Evolutionary conservation across 768 basidiomycete species (phyloP), one percentile per base, ranked within the genome.

Genomic region (Rhodotorula taiwanensis): DNA sequence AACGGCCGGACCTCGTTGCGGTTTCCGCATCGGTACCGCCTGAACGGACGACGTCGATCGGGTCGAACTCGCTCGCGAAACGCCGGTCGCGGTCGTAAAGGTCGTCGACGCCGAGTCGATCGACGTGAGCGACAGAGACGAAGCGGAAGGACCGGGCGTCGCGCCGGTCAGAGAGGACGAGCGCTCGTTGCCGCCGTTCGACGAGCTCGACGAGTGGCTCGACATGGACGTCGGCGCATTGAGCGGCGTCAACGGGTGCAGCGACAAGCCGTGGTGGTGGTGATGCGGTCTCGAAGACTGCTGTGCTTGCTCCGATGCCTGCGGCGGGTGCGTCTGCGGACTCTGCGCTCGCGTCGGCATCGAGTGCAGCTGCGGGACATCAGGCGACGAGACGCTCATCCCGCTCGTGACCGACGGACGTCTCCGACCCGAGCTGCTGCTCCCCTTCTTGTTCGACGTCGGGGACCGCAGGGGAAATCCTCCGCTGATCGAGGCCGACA

Each of bases 1-100:
- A 2, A 60, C 57, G 0, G 36, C 48, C 16, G 58, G 58, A 5
- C 52, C 60, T 15, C 68, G 52, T 30, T 62, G 48, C 15, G 68
- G 63, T 28, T 62, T 69, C 25, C 60, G 53, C 36, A 69, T 65
- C n/a, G 68, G 68, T 11, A 69, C 68, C 0, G 68, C 68, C 28
- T 69, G 68, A 10, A 69, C 68, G 10, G 60, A 62, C 31, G 55
- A 60, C 16, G 68, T 69, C 28, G 51, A 55, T 15, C 64, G 52
- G 41, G 48, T 51, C 9, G 56, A 59, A 16, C 49, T 52, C 15
- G 59, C 58, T 23, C 68, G 56, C 14, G 52, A 55, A 50, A 69
- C 57, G 28, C 58, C 58, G 28, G 58, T 54, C 11, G 54, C 39
- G 21, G 58, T 50, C 27, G 52, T 49, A 33, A 58, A 36, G 23